phyloP scores from a whole-genome alignment of 495 filamentous ascomycete genomes.

The Daldinia vernicosa region DNA sequence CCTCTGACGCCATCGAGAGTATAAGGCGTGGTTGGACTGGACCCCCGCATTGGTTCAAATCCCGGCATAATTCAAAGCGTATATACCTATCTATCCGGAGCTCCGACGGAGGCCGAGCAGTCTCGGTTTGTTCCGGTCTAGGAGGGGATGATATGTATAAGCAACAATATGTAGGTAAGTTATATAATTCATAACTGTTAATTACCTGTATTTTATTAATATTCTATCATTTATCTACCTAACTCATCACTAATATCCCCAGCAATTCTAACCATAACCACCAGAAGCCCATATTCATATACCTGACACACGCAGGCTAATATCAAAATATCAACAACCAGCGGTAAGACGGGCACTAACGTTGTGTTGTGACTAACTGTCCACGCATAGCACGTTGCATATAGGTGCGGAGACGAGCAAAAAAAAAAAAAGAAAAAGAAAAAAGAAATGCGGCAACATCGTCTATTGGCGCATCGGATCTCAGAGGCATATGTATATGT shows the following conservation, averaged over 20 bases:
- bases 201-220: neutral
- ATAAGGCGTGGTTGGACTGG: slow-evolving; percentile 27
- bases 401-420: slow-evolving; percentile 2
- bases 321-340: neutral
- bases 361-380: neutral
- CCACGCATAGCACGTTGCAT: neutral
- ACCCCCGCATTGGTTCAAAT: slow-evolving; percentile 28
- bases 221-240: neutral
- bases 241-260: too few relatives aligned
- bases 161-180: neutral
- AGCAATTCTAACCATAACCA: neutral
- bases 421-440: neutral
- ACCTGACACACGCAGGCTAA: neutral
- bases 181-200: too few relatives aligned
- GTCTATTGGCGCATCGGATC: slow-evolving; percentile 14
- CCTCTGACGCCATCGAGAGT: slow-evolving; percentile 39
- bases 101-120: slow-evolving; percentile 34
- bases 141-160: slow-evolving; percentile 9
- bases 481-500: slow-evolving; percentile 3
- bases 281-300: neutral
- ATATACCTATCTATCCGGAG: neutral
- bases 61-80: slow-evolving; percentile 2
- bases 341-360: neutral
- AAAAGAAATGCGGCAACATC: slow-evolving; percentile 8
- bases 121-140: slow-evolving; percentile 38